Evolutionary conservation across 108 stramenopile species (phyloP), one percentile per base, ranked within the genome.

Genomic region (Fragilaria radians): DNA sequence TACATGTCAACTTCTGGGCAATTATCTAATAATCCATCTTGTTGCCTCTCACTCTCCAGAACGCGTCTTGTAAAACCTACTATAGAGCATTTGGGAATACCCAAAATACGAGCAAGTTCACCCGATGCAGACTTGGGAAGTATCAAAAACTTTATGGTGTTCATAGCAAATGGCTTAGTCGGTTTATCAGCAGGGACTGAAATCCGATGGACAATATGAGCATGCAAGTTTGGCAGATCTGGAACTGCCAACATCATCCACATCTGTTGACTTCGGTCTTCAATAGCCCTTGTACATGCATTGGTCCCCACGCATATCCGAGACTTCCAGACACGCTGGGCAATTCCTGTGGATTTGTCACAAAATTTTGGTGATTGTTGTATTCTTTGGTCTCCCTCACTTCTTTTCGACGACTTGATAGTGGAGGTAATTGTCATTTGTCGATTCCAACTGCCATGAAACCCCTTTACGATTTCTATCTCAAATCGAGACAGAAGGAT

Each of bases 401-500:
- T 27, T 14, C 59, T 7, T n/a, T 25, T 25, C 4, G 45, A 26
- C 46, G 42, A 25, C 1, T 47, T 3, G 29, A n/a, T 9, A n/a
- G 9, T 59, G 17, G 23, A 19, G 32, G 3, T 57, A 2, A 19
- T 5, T 1, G 31, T 21, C 34, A n/a, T n/a, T n/a, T n/a, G n/a
- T n/a, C n/a, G n/a, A n/a, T n/a, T n/a, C n/a, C n/a, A n/a, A n/a
- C n/a, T n/a, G n/a, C n/a, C n/a, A n/a, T n/a, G n/a, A n/a, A n/a
- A n/a, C n/a, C n/a, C n/a, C n/a, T n/a, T n/a, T 0, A 80, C 36
- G 33, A 92, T 65, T 73, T 92, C 90, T 28, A 82, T 84, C 34
- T 71, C 59, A 27, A 92, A 70, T 18, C 86, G 74, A 21, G 78
- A 81, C 24, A 88, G 36, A 33, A 91, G 68, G 17, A 92, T 61